These are phyloP conservation scores for Sclerotinia nivalis DNA, from an alignment of 2,329 filamentous ascomycete genomes.

Conservation along the genomic window DNA sequence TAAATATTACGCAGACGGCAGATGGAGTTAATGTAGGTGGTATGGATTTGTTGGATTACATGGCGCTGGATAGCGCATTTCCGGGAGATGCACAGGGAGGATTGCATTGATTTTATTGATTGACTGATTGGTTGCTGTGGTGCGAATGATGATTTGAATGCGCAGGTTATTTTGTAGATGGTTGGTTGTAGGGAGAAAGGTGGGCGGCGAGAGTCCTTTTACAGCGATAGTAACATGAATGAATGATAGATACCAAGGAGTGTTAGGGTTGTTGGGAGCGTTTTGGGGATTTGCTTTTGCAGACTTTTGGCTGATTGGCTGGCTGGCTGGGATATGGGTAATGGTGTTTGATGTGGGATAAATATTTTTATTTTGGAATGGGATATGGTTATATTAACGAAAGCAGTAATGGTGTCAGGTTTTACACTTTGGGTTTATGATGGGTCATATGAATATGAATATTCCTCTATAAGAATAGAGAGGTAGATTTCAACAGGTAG, in stretches of 20 bases:
- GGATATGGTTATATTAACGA: not conserved
- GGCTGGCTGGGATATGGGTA: not conserved
- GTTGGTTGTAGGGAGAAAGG: too few relatives aligned
- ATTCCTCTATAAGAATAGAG: not conserved
- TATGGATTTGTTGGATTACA: conserved; percentile 66
- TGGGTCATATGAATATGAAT: not conserved
- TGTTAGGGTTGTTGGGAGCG: not conserved
- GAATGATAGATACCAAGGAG: conserved; percentile 5
- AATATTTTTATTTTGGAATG: not conserved
- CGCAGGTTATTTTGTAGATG: not conserved
- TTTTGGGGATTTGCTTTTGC: not conserved
- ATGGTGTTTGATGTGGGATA: not conserved
- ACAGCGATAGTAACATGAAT: not conserved
- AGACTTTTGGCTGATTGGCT: not conserved
- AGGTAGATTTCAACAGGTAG: not conserved
- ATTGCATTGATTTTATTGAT: not conserved
- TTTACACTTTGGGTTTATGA: not conserved
- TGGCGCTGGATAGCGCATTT: conserved; percentile 56
- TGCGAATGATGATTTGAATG: too few relatives aligned
- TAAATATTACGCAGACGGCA: conserved; percentile 62
- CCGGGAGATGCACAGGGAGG: conserved; percentile 15
- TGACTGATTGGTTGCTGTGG: not conserved
- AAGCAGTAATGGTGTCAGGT: not conserved
- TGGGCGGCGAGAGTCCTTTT: not conserved
- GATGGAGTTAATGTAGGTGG: conserved; percentile 68